A percentile compares a stretch with the other conserved stretches of the same genome.
These are phyloP conservation scores for Mikania micrantha DNA, from an alignment of 129 eudicot species.

Conservation along the genomic window DNA sequence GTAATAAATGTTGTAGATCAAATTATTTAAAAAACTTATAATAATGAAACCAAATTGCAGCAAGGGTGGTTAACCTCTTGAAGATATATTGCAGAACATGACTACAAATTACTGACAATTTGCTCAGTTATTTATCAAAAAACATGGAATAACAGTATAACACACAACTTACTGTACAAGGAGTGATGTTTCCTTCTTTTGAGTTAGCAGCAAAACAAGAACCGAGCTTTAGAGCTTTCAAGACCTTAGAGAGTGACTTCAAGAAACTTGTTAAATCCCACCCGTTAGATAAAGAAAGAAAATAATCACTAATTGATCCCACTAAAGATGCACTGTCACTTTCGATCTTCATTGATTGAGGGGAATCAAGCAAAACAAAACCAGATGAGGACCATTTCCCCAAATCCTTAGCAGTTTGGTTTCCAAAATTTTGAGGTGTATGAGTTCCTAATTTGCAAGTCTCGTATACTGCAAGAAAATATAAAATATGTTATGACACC, in stretches of 20 bases:
- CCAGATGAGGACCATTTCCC: slow-evolving; percentile 84
- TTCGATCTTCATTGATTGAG: slow-evolving; percentile 92
- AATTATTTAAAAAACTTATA: not conserved
- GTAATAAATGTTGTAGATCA: not conserved
- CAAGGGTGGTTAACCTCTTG: not conserved
- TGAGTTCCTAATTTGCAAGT: slow-evolving; percentile 96
- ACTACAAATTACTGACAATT: not conserved
- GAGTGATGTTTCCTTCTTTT: slow-evolving; percentile 79
- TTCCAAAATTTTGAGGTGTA: slow-evolving; percentile 75
- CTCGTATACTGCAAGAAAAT: slow-evolving; percentile 64
- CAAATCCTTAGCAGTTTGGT: slow-evolving; percentile 64
- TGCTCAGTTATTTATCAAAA: not conserved
- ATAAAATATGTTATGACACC: not conserved
- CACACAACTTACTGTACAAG: slow-evolving; percentile 65
- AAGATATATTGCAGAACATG: not conserved
- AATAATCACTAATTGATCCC: slow-evolving; percentile 95
- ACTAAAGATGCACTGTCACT: slow-evolving; percentile 70
- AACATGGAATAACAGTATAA: not conserved
- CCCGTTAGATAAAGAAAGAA: slow-evolving; percentile 85
- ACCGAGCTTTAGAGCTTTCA: slow-evolving; percentile 60
- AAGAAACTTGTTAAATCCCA: slow-evolving; percentile 92
- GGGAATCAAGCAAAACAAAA: slow-evolving; percentile 84
- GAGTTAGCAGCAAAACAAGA: slow-evolving; percentile 52
- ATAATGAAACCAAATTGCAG: not conserved
- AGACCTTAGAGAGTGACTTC: slow-evolving; percentile 81